phyloP scores from a whole-genome alignment of 345 rosid species.

The Chamaenerion angustifolium region DNA sequence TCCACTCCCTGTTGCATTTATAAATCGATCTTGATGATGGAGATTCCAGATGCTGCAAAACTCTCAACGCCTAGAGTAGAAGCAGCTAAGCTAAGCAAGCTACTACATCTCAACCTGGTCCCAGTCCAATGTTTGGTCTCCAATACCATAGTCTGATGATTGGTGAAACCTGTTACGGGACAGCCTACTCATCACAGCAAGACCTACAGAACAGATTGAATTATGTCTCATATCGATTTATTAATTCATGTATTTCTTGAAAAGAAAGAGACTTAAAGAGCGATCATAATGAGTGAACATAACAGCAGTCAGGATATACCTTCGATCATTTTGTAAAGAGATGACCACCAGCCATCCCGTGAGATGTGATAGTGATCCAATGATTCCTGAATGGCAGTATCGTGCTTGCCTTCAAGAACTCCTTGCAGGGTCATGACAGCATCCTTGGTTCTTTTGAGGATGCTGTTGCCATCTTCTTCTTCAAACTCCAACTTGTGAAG shows the following conservation, averaged over 20 bases:
- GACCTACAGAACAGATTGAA: conserved; percentile 21
- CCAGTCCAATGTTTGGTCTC: conserved; percentile 21
- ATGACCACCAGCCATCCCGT: conserved; percentile 45
- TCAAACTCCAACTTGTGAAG: conserved; percentile 25
- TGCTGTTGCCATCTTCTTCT: conserved; percentile 18
- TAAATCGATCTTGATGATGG: too few relatives aligned
- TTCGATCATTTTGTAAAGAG: conserved; percentile 47
- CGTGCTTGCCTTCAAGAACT: conserved; percentile 47
- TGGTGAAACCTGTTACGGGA: conserved; percentile 25
- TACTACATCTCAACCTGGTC: conserved; percentile 22
- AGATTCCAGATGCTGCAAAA: too few relatives aligned
- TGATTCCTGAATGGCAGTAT: conserved; percentile 24
- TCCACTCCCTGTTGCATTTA: too few relatives aligned
- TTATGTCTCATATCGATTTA: background rate
- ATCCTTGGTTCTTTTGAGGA: conserved; percentile 37
- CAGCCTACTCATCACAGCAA: conserved; percentile 38
- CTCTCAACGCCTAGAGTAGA: background rate
- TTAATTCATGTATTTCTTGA: background rate
- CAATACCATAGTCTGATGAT: conserved; percentile 15
- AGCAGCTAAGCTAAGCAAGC: background rate
- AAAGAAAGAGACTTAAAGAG: background rate
- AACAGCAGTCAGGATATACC: conserved; percentile 13
- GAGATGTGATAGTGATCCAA: conserved; percentile 26
- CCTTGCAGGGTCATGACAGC: conserved; percentile 39
- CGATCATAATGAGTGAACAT: background rate